Conservation (phyloP, 371 early-diverging fungal genomes). For the Actinomortierella wolfii region DNA sequence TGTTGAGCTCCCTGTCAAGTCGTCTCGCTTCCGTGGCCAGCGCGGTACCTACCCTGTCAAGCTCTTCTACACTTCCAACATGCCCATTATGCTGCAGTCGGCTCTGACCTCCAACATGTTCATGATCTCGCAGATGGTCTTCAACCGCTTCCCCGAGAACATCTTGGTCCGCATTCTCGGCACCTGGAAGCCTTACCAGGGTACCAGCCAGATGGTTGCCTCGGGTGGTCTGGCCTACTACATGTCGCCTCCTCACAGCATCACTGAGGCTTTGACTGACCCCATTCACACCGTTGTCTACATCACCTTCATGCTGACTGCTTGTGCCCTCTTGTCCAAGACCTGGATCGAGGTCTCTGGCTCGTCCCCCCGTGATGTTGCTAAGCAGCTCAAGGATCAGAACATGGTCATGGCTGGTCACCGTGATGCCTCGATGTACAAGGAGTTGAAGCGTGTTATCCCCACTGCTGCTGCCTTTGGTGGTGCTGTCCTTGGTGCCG, state of each 20-base stretch:
- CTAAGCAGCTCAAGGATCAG: constrained; percentile 97
- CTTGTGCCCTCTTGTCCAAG: constrained; percentile 96
- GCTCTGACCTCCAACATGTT: constrained; percentile 96
- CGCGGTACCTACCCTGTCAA: constrained; percentile 98
- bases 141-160: constrained; percentile 94
- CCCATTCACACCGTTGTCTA: constrained; percentile 98
- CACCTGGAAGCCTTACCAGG: constrained; percentile 94
- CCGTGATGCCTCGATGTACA: constrained; percentile 96
- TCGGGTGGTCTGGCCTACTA: constrained; percentile 97
- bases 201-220: constrained; percentile 89
- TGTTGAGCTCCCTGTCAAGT: constrained; percentile 99
- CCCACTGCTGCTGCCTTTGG: constrained; percentile 96
- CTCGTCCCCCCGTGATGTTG: constrained; percentile 97
- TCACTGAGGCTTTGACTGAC: constrained; percentile 82
- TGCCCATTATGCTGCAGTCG: constrained; percentile 99
- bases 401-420: constrained; percentile 97
- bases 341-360: constrained; percentile 99
- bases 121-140: constrained; percentile 96
- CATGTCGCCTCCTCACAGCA: constrained; percentile 93
- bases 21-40: constrained; percentile 95
- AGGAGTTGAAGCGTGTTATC: constrained; percentile 98
- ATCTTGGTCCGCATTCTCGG: constrained; percentile 95
- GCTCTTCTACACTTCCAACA: constrained; percentile 99
- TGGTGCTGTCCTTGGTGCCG: constrained; percentile 95
- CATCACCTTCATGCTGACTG: constrained; percentile 88